Conservation (phyloP, 2,329 filamentous ascomycete species). For the Cladophialophora psammophila region DNA sequence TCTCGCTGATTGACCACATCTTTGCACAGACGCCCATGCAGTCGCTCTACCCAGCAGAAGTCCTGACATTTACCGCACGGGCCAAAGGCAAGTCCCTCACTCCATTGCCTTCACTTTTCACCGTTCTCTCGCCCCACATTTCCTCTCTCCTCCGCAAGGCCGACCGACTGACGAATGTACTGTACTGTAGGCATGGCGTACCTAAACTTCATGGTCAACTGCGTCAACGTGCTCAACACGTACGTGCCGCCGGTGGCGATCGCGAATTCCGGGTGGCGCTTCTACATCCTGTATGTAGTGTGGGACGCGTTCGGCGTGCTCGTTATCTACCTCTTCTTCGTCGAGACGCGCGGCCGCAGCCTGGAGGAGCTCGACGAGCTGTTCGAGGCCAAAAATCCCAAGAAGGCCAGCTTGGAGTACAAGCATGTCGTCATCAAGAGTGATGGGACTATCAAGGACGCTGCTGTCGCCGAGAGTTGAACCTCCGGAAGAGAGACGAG, state of each 20-base stretch:
- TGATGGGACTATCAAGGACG: conserved; percentile 4
- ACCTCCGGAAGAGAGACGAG: too few species aligned
- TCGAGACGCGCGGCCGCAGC: conserved; percentile 60
- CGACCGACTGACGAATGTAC: too few species aligned
- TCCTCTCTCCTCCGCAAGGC: background rate
- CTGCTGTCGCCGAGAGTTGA: background rate
- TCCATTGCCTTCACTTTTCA: background rate
- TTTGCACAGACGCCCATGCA: conserved; percentile 51
- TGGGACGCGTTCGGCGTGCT: conserved; percentile 43
- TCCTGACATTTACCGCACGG: conserved; percentile 61
- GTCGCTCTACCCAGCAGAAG: conserved; percentile 61
- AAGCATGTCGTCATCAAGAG: conserved; percentile 9
- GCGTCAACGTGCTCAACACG: conserved; percentile 48
- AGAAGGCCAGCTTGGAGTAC: conserved; percentile 20
- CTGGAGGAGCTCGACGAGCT: conserved; percentile 64
- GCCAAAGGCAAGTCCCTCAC: conserved; percentile 56
- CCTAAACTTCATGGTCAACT: conserved; percentile 52
- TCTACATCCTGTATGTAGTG: conserved; percentile 54
- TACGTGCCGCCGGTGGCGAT: conserved; percentile 35
- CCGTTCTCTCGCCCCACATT: background rate
- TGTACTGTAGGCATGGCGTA: conserved; percentile 51
- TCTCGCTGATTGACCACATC: conserved; percentile 1
- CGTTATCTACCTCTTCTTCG: conserved; percentile 58
- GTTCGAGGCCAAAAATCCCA: conserved; percentile 42
- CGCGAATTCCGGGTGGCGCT: conserved; percentile 38